Base-by-base conservation (phyloP, 1,284 basidiomycete species). In the Megacollybia platyphylla region DNA sequence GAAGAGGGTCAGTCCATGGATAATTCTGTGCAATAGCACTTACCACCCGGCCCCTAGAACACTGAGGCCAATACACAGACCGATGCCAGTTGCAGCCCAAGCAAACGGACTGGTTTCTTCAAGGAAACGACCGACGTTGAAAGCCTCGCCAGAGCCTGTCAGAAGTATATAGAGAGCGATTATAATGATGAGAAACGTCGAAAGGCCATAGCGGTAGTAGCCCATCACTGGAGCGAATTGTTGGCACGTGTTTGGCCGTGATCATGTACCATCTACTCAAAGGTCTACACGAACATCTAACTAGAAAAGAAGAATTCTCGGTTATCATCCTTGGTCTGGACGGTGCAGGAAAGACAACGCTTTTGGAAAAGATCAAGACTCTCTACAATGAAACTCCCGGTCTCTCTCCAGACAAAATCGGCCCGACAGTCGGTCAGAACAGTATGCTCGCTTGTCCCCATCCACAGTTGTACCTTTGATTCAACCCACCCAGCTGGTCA, bases 21-120 rank as follows among this genome's bases (percentile, higher is more conserved):
- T 8, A 30, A n/a, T 17, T 31, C 32, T 7, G 17, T 10, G 2
- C 18, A 41, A 24, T 7, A 28, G 17, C 17, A 32, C 85, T 50
- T 47, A 94, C 94, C 94, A 97, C 63, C 87, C 94, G 38, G 94
- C 94, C 46, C 94, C 96, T 4, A 92, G 65, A 5, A 97, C 93
- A 53, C 87, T 92, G 38, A 98, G 59, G 2, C 96, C 94, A 48
- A 97, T 91, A 57, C 91, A 96, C 36, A 97, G 69, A 29, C 87
- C 92, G 46, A 97, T 87, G 7, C 94, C 94, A 4, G 81, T 74
- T 47, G 90, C 73, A 1, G 87, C 93, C 91, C 91, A 97, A 15
- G 82, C 79, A 61, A 90, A 96, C 0, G 96, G 96, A 56, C 81
- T 90, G 9, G 89, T 83, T 65, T 97, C 87, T 57, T 92, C 90